phyloP scores from a whole-genome alignment of 1,284 basidiomycete species.

The Ganoderma meredithae region DNA sequence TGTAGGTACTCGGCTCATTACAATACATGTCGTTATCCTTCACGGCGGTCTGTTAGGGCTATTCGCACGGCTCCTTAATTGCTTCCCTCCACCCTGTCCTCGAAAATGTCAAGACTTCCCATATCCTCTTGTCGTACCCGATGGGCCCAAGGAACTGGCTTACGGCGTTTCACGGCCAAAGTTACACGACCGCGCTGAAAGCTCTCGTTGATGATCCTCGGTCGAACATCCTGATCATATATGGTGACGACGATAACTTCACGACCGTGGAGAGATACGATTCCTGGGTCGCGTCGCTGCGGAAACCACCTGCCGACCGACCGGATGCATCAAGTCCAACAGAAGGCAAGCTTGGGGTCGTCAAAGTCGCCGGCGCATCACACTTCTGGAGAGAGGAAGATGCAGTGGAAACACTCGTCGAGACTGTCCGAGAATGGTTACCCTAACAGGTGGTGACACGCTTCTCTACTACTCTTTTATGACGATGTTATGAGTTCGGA shows the following conservation, averaged over 20 bases:
- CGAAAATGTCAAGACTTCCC: constrained; percentile 58
- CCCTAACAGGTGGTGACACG: constrained; percentile 10
- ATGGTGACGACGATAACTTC: constrained; percentile 78
- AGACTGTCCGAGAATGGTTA: constrained; percentile 31
- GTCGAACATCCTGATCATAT: constrained; percentile 67
- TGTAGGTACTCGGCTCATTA: constrained; percentile 51
- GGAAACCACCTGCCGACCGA: constrained; percentile 4
- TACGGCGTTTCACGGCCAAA: constrained; percentile 67
- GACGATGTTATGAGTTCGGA: not conserved
- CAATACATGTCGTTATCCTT: constrained; percentile 8
- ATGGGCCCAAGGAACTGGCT: constrained; percentile 71
- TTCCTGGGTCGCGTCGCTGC: constrained; percentile 57
- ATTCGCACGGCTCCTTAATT: constrained; percentile 82
- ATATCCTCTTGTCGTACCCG: constrained; percentile 82
- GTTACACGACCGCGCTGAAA: constrained; percentile 59
- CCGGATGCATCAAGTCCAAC: constrained; percentile 10
- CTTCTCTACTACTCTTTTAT: not conserved
- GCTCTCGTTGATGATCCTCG: constrained; percentile 51
- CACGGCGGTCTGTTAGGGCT: constrained; percentile 57
- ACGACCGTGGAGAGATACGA: constrained; percentile 63
- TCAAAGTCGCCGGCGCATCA: constrained; percentile 48
- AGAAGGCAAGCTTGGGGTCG: constrained; percentile 35
- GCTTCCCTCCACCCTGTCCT: constrained; percentile 66
- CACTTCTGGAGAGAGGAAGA: constrained; percentile 54
- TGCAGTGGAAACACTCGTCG: constrained; percentile 26